phyloP scores from a whole-genome alignment of 192 early-diverging fungal genomes.

The Coemansia sp. region DNA sequence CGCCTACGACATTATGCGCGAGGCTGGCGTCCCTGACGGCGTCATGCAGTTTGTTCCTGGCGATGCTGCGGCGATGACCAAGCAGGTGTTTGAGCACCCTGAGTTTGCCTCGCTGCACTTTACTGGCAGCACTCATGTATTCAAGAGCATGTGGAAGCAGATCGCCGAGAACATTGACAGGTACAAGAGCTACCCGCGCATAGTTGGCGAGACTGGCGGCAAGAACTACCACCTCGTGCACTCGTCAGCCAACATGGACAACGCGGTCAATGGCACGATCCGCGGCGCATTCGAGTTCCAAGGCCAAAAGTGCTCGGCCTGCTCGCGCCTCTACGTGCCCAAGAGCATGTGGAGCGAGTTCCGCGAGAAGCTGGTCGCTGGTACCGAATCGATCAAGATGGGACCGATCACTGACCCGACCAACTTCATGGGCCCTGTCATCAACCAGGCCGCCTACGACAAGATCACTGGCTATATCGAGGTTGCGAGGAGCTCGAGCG shows the following conservation, averaged over 20 bases:
- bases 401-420: slow-evolving; percentile 85
- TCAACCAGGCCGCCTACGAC: slow-evolving; percentile 91
- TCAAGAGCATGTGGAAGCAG: slow-evolving; percentile 91
- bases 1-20: slow-evolving; percentile 85
- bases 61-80: slow-evolving; percentile 79
- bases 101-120: slow-evolving; percentile 98
- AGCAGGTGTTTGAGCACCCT: slow-evolving; percentile 79
- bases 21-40: slow-evolving; percentile 95
- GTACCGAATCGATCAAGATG: slow-evolving; percentile 78
- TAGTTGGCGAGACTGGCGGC: slow-evolving; percentile 98
- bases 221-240: slow-evolving; percentile 99
- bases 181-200: slow-evolving; percentile 93
- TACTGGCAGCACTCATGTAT: slow-evolving; percentile 92
- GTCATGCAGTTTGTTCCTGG: slow-evolving; percentile 98
- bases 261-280: slow-evolving; percentile 89
- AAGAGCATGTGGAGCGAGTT: slow-evolving; percentile 81
- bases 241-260: slow-evolving; percentile 69
- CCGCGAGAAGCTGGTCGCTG: slow-evolving; percentile 64
- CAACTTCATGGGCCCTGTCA: slow-evolving; percentile 90
- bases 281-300: slow-evolving; percentile 95
- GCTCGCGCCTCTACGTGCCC: slow-evolving; percentile 90
- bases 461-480: slow-evolving; percentile 94
- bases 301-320: slow-evolving; percentile 99
- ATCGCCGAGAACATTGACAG: slow-evolving; percentile 90
- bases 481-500: slow-evolving; percentile 70